These are phyloP conservation scores for Striga hermonthica DNA, from an alignment of 305 asterid species.

Conservation along the genomic window DNA sequence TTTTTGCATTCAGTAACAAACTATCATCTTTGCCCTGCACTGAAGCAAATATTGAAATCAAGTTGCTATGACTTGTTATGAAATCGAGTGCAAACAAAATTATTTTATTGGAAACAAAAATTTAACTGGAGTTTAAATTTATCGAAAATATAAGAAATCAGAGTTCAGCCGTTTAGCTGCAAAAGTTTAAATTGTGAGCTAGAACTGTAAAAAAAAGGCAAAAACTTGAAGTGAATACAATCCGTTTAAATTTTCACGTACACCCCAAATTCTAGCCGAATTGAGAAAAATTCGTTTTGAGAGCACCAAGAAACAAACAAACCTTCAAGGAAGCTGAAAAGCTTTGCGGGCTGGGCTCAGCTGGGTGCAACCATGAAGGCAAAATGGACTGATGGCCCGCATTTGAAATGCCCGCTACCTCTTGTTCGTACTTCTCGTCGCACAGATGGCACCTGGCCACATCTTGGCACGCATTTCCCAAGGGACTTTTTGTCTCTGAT, in stretches of 20 bases:
- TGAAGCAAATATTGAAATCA: slow-evolving; percentile 39
- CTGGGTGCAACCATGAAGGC: slow-evolving; percentile 54
- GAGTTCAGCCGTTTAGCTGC: no score
- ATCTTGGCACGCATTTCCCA: slow-evolving; percentile 38
- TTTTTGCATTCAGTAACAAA: slow-evolving; percentile 45
- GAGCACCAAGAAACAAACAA: slow-evolving; percentile 18
- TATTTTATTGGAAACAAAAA: no score
- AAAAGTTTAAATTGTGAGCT: no score
- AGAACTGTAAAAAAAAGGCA: no score
- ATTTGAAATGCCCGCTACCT: slow-evolving; percentile 46
- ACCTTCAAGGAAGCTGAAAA: slow-evolving; percentile 48
- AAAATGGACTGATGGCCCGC: slow-evolving; percentile 42
- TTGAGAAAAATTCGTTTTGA: background rate
- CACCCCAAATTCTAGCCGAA: background rate
- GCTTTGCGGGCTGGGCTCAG: slow-evolving; percentile 32
- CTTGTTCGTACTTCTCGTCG: slow-evolving; percentile 69
- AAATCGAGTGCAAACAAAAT: no score
- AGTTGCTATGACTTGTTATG: slow-evolving; percentile 44
- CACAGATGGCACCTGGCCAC: slow-evolving; percentile 52
- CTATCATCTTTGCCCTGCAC: slow-evolving; percentile 85
- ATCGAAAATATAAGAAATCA: no score
- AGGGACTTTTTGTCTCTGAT: slow-evolving; percentile 44
- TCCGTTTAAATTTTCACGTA: background rate
- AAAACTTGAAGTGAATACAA: background rate
- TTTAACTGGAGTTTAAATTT: no score